Percentiles rank a stretch among this genome's conserved stretches.
Evolutionary conservation across 2,329 filamentous ascomycete species (phyloP).

Genomic region (Neonectria hederae): DNA sequence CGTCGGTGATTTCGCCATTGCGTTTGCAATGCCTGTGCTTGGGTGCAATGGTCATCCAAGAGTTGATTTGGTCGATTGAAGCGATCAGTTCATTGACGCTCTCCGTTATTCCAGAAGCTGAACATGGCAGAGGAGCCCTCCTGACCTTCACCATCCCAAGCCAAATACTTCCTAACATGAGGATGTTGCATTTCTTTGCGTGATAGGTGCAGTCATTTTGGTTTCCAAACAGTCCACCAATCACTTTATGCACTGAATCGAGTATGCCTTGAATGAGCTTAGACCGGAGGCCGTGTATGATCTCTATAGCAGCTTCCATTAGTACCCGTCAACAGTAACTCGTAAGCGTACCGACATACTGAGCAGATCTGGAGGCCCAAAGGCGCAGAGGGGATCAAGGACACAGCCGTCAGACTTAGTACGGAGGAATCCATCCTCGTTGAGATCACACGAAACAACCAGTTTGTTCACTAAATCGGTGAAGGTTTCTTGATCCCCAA

Average conservation of each 20-base stretch:
- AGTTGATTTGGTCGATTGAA: not conserved
- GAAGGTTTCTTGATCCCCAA: not conserved
- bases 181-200: not conserved
- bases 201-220: not conserved
- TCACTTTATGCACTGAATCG: not conserved
- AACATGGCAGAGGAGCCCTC: not conserved
- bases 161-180: constrained; percentile 11
- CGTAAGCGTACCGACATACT: not conserved
- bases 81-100: not conserved
- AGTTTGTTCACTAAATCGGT: not conserved
- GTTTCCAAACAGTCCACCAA: not conserved
- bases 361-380: not conserved
- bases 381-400: not conserved
- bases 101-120: not conserved
- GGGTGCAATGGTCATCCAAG: not conserved
- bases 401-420: not conserved
- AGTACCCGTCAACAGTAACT: not conserved
- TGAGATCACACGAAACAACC: not conserved
- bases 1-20: not conserved
- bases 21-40: not conserved
- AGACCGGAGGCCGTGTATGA: not conserved
- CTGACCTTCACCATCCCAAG: not conserved
- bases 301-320: not conserved
- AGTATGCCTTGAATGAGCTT: not conserved
- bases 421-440: not conserved